These are phyloP conservation scores for Schizochytrium sp. DNA, from an alignment of 108 stramenopile genomes.

Conservation along the genomic window DNA sequence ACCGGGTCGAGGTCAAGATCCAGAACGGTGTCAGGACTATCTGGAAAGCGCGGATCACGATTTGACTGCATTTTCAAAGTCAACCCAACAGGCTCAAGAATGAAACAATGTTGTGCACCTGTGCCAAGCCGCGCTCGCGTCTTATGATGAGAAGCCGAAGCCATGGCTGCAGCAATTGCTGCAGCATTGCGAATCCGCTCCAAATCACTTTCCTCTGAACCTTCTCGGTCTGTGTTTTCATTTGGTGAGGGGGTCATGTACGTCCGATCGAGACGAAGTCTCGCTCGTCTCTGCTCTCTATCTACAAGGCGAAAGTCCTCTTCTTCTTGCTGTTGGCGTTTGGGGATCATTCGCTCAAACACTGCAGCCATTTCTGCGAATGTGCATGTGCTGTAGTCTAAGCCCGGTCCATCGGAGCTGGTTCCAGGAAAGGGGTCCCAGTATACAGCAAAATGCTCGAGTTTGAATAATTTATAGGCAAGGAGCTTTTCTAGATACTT, in stretches of 20 bases:
- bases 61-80: constrained; percentile 56
- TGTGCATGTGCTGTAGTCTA: constrained; percentile 49
- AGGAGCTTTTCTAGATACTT: constrained; percentile 61
- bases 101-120: constrained; percentile 33
- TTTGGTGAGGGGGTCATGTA: not conserved
- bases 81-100: constrained; percentile 27
- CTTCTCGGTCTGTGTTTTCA: too few species aligned
- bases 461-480: constrained; percentile 37
- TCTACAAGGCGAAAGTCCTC: constrained; percentile 28
- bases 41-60: constrained; percentile 41
- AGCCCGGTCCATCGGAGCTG: not conserved
- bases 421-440: constrained; percentile 49
- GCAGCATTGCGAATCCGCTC: constrained; percentile 29
- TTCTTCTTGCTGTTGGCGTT: constrained; percentile 22
- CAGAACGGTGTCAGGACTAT: constrained; percentile 37
- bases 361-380: constrained; percentile 47
- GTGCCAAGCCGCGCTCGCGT: constrained; percentile 27
- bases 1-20: constrained; percentile 34
- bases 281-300: not conserved
- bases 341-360: constrained; percentile 43
- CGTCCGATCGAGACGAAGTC: too few species aligned
- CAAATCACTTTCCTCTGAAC: not conserved
- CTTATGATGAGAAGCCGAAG: not conserved
- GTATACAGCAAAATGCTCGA: constrained; percentile 48
- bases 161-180: not conserved